phyloP scores from a whole-genome alignment of 495 filamentous ascomycete genomes.

The Talaromyces stipitatus region DNA sequence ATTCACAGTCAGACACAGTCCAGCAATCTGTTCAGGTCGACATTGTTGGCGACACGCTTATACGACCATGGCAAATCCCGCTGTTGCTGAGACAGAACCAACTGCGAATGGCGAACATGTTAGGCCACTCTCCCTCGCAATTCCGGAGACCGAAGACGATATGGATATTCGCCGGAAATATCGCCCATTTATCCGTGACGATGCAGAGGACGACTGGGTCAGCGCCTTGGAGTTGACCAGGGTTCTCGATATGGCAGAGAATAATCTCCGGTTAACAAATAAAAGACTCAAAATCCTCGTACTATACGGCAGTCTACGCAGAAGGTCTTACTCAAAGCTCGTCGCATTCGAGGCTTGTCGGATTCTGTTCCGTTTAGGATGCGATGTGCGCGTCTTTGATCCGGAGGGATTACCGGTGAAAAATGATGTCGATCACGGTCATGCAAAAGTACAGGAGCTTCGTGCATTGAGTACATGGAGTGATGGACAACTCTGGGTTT shows the following conservation, averaged over 20 bases:
- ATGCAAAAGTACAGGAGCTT: conserved; percentile 60
- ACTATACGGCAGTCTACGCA: conserved; percentile 54
- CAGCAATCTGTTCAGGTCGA: not conserved
- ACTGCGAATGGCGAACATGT: not conserved
- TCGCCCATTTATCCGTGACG: conserved; percentile 47
- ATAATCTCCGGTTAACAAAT: conserved; percentile 30
- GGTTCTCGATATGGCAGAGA: conserved; percentile 42
- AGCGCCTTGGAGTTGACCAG: conserved; percentile 48
- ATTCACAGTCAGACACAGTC: not conserved
- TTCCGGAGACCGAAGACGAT: conserved; percentile 40
- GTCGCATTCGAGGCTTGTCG: conserved; percentile 54
- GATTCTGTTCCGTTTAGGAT: conserved; percentile 59
- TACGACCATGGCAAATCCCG: conserved; percentile 6
- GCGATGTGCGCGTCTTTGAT: conserved; percentile 60
- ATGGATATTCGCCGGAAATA: conserved; percentile 40
- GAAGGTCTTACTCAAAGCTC: conserved; percentile 53
- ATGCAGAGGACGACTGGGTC: conserved; percentile 44
- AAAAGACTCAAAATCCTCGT: conserved; percentile 53
- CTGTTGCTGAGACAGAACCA: conserved; percentile 6
- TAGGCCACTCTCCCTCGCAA: conserved; percentile 26
- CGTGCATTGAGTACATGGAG: conserved; percentile 57
- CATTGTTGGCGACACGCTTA: not conserved
- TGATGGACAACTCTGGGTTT: conserved; percentile 63
- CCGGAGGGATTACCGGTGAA: conserved; percentile 55
- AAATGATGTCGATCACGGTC: conserved; percentile 49